Percentiles rank a stretch among this genome's conserved stretches.
Evolutionary conservation across 805 yeast genomes (phyloP).

Genomic region (Zygoascus tannicola): DNA sequence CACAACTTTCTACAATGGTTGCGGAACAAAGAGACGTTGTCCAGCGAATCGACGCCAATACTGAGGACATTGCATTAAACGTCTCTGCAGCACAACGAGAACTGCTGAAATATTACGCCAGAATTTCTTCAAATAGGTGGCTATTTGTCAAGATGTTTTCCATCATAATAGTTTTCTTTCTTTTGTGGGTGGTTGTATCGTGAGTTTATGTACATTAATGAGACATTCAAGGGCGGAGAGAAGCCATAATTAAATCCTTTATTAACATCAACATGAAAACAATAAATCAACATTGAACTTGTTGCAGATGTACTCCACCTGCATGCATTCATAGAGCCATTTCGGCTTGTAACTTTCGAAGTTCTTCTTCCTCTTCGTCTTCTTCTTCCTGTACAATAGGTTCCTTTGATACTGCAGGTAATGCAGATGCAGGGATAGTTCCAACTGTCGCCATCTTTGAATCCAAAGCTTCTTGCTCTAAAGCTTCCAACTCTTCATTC

Average conservation of each 20-base stretch:
- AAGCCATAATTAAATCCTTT: neutral
- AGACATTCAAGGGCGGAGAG: neutral
- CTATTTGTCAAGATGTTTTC: slow-evolving; percentile 84
- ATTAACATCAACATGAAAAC: neutral
- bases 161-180: slow-evolving; percentile 49
- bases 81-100: slow-evolving; percentile 93
- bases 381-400: slow-evolving; percentile 24
- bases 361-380: slow-evolving; percentile 36
- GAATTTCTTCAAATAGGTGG: slow-evolving; percentile 87
- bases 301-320: neutral
- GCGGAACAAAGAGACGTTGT: slow-evolving; percentile 95
- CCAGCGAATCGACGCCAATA: slow-evolving; percentile 89
- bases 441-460: slow-evolving; percentile 44
- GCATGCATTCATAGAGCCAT: slow-evolving; percentile 33
- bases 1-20: slow-evolving; percentile 94
- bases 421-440: slow-evolving; percentile 27
- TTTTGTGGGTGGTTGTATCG: slow-evolving; percentile 11
- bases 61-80: slow-evolving; percentile 84
- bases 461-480: slow-evolving; percentile 74
- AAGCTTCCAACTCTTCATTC: slow-evolving; percentile 83
- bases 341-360: slow-evolving; percentile 35
- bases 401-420: slow-evolving; percentile 23
- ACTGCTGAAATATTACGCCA: slow-evolving; percentile 77
- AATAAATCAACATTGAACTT: neutral
- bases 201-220: neutral